These are phyloP conservation scores for Gonapodya prolifera DNA, from an alignment of 192 early-diverging fungal genomes.

Conservation along the genomic window DNA sequence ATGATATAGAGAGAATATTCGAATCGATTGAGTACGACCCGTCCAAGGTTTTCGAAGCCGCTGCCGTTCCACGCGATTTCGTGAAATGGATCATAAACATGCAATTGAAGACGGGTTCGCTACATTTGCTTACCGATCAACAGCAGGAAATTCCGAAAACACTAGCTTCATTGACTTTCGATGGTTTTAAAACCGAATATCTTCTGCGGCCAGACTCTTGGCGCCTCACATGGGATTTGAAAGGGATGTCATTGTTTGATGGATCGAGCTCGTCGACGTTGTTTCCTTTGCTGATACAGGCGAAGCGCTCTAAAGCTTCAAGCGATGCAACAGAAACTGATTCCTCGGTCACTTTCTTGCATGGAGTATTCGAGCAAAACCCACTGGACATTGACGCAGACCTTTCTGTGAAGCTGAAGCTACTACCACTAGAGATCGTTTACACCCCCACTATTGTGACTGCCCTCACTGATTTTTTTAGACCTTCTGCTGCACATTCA, in stretches of 20 bases:
- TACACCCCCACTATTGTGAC: slow-evolving; percentile 69
- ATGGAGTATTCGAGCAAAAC: slow-evolving; percentile 65
- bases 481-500: slow-evolving; percentile 56
- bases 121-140: neutral
- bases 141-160: neutral
- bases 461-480: slow-evolving; percentile 69
- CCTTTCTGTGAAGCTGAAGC: slow-evolving; percentile 65
- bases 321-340: neutral
- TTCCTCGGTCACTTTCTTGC: slow-evolving; percentile 49
- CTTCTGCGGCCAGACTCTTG: neutral
- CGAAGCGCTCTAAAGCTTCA: neutral
- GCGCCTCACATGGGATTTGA: neutral
- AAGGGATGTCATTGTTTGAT: neutral
- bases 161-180: neutral
- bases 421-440: slow-evolving; percentile 80
- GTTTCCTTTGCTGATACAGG: neutral
- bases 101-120: neutral
- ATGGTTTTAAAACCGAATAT: neutral
- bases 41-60: slow-evolving; percentile 36
- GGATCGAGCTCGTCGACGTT: neutral
- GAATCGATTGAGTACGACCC: slow-evolving; percentile 93
- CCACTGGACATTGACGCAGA: slow-evolving; percentile 62
- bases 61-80: slow-evolving; percentile 46
- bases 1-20: slow-evolving; percentile 79
- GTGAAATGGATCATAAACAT: neutral